Evolutionary conservation across 2,329 filamentous ascomycete genomes (phyloP).

Genomic region (Stagonosporopsis vannaccii): DNA sequence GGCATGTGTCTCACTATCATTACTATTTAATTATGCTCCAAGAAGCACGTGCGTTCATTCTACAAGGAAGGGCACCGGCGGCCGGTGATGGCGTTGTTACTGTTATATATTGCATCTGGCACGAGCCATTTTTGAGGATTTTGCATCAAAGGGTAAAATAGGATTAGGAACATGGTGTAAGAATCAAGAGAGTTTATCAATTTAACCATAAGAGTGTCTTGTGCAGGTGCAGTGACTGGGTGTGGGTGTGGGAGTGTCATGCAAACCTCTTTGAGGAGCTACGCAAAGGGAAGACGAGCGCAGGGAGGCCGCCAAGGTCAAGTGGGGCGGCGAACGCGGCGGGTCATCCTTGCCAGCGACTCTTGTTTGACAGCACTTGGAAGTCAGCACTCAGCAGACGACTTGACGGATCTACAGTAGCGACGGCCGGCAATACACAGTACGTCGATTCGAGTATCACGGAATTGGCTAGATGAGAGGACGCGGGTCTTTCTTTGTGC

Average conservation of each 20-base stretch:
- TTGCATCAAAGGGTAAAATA: conserved; percentile 10
- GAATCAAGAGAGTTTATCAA: conserved; percentile 9
- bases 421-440: background rate
- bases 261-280: background rate
- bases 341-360: background rate
- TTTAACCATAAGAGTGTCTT: background rate
- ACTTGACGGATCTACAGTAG: background rate
- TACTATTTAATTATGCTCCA: conserved; percentile 17
- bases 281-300: background rate
- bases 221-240: background rate
- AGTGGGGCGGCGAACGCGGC: background rate
- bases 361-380: background rate
- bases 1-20: conserved; percentile 19
- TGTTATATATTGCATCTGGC: conserved; percentile 16
- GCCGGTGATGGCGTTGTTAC: conserved; percentile 9
- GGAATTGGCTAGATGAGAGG: background rate
- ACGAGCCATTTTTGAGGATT: background rate
- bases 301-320: background rate
- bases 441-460: background rate
- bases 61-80: conserved; percentile 5
- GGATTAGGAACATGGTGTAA: conserved; percentile 7
- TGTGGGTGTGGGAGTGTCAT: background rate
- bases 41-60: conserved; percentile 12
- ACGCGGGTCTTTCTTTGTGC: conserved; percentile 1
- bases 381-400: background rate